A percentile compares a stretch with the other conserved stretches of the same genome.
Evolutionary conservation across 768 basidiomycete species (phyloP).

Genomic region (Kwoniella dendrophila): DNA sequence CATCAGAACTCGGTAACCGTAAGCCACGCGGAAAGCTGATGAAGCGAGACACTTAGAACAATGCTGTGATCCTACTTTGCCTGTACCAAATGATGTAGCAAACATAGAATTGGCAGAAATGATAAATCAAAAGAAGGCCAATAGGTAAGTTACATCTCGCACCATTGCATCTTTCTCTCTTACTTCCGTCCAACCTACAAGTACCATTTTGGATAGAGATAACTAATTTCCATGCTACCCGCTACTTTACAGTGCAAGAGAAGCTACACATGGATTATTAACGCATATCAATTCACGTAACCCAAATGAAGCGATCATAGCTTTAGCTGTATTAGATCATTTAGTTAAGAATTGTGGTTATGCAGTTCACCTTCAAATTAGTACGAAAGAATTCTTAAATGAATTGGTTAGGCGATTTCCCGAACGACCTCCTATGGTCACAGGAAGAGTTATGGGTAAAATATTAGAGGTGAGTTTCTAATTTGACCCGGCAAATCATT

Average conservation of each 20-base stretch:
- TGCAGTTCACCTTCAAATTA: conserved; percentile 92
- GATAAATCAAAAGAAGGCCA: conserved; percentile 93
- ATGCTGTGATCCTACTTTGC: conserved; percentile 81
- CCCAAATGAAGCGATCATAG: conserved; percentile 83
- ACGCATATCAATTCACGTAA: conserved; percentile 88
- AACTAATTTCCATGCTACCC: not conserved
- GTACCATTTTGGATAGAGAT: not conserved
- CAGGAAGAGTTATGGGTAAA: conserved; percentile 89
- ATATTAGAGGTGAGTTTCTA: conserved; percentile 72
- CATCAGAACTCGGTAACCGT: not conserved
- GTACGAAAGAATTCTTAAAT: conserved; percentile 97
- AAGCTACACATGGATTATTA: conserved; percentile 82
- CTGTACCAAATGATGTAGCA: conserved; percentile 86
- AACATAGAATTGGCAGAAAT: conserved; percentile 93
- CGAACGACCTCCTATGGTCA: conserved; percentile 92
- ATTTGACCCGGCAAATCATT: no score
- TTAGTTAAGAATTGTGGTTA: conserved; percentile 94
- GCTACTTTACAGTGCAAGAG: conserved; percentile 76
- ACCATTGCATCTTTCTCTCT: not conserved
- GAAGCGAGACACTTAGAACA: conserved; percentile 58
- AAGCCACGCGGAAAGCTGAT: conserved; percentile 1
- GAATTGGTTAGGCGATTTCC: conserved; percentile 97
- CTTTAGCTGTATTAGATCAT: conserved; percentile 60
- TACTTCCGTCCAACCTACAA: no score
- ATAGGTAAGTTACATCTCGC: conserved; percentile 68